Evolutionary conservation across 495 filamentous ascomycete genomes (phyloP), one percentile per base, ranked within the genome.

Genomic region (Penicillium desertorum): DNA sequence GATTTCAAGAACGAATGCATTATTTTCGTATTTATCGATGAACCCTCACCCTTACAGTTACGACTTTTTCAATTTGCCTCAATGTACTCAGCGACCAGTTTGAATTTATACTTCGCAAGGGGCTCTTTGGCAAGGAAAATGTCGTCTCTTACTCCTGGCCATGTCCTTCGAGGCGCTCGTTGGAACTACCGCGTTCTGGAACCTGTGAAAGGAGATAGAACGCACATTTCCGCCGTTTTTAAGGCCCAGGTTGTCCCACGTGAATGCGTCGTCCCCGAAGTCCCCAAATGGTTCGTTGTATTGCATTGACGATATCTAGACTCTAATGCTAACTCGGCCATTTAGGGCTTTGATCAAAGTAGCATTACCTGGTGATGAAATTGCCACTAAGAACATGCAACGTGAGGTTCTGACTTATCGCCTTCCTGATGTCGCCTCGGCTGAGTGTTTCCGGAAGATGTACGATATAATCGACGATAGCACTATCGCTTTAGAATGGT

Each of bases 401-500:
- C 43, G 22, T 27, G 22, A 45, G 10, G 5, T 27, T 45, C n/a
- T 2, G 1, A 16, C 14, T 8, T 45, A 45, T 45, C 6, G 23
- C 23, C 43, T 45, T 27, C 43, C 43, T 27, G 4, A 23, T 45
- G 44, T 45, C 12, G 14, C 44, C 12, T 45, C 44, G 11, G 6
- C 23, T 0, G 0, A n/a, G 44, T 45, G 23, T 23, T 45, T 45
- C 23, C 44, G 44, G 22, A 45, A 45, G 17, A n/a, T 45, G 12
- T 45, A 45, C 17, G 44, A 27, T 12, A 10, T 20, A 8, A 45
- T 45, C 12, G 44, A 29, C 23, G 23, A 45, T 0, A 45, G 44
- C 44, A 45, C 43, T 6, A 45, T 45, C 23, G 43, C 12, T 16
- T 45, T 45, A 9, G 43, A 45, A 45, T 45, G 43, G 43, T 16